These are phyloP conservation scores for Dillenia turbinata DNA, from an alignment of 164 flowering plant genomes.

Conservation along the genomic window DNA sequence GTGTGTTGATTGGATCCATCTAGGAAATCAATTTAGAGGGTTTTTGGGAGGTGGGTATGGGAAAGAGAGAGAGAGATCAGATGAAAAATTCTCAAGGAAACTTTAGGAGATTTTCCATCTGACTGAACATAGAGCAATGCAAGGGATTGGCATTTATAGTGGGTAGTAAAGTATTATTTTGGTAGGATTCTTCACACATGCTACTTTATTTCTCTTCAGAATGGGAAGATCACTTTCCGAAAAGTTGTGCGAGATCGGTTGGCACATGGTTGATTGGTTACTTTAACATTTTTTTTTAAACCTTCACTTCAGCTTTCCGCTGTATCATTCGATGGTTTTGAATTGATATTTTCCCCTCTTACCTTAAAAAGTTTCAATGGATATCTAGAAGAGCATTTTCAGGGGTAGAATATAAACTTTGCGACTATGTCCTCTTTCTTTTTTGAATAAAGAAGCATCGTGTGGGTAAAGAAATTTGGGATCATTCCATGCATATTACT, in stretches of 20 bases:
- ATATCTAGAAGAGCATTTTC: no score
- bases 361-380: no score
- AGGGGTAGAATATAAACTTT: no score
- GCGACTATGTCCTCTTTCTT: no score
- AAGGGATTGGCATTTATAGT: conserved; percentile 30
- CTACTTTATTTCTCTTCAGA: conserved; percentile 9
- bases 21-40: not conserved
- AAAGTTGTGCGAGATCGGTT: conserved; percentile 22
- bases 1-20: conserved; percentile 36
- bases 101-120: conserved; percentile 17
- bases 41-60: not conserved
- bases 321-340: conserved; percentile 19
- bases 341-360: not conserved
- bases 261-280: conserved; percentile 4
- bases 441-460: no score
- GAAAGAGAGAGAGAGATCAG: conserved; percentile 2
- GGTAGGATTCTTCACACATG: conserved; percentile 18
- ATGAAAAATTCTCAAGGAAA: not conserved
- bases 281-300: not conserved
- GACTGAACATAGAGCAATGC: conserved; percentile 36
- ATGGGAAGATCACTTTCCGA: conserved; percentile 17
- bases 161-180: conserved; percentile 8
- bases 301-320: conserved; percentile 15
- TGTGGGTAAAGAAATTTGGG: no score
- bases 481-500: no score